Evolutionary conservation across 768 basidiomycete genomes (phyloP).

Genomic region (Galerina marginata): DNA sequence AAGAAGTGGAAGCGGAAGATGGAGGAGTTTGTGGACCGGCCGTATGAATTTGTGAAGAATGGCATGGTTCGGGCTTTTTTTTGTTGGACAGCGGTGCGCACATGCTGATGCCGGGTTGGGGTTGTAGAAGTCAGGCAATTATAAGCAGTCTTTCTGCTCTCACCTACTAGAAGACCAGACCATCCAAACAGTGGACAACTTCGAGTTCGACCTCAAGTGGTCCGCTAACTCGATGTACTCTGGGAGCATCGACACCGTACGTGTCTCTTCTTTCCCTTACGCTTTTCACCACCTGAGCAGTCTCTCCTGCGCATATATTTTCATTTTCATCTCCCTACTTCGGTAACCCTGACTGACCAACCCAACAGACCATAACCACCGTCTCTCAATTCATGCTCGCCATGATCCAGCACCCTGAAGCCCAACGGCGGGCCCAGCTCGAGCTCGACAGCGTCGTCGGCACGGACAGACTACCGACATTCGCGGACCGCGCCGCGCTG

Average conservation of each 20-base stretch:
- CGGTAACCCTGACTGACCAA: not conserved
- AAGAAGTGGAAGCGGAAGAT: conserved; percentile 65
- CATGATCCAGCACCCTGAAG: conserved; percentile 66
- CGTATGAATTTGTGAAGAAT: conserved; percentile 62
- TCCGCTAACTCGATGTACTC: conserved; percentile 85
- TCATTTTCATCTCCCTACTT: not conserved
- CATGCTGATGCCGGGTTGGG: conserved; percentile 5
- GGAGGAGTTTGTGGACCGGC: conserved; percentile 66
- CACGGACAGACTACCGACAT: conserved; percentile 58
- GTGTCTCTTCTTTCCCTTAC: conserved; percentile 2
- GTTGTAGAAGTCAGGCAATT: conserved; percentile 45
- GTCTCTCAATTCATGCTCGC: conserved; percentile 63
- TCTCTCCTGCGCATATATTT: not conserved
- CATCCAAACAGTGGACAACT: conserved; percentile 39
- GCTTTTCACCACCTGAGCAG: not conserved
- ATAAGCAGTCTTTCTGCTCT: conserved; percentile 48
- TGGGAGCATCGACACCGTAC: conserved; percentile 70
- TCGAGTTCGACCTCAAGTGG: conserved; percentile 77
- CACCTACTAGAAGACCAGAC: conserved; percentile 60
- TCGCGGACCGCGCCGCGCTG: conserved; percentile 58
- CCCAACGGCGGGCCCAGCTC: conserved; percentile 59
- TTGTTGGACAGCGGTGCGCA: conserved; percentile 7
- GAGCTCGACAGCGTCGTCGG: conserved; percentile 71
- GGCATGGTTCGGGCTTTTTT: conserved; percentile 48
- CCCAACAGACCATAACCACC: conserved; percentile 54